These are phyloP conservation scores for Neofusicoccum parvum DNA, from an alignment of 2,329 filamentous ascomycete genomes.

Conservation along the genomic window DNA sequence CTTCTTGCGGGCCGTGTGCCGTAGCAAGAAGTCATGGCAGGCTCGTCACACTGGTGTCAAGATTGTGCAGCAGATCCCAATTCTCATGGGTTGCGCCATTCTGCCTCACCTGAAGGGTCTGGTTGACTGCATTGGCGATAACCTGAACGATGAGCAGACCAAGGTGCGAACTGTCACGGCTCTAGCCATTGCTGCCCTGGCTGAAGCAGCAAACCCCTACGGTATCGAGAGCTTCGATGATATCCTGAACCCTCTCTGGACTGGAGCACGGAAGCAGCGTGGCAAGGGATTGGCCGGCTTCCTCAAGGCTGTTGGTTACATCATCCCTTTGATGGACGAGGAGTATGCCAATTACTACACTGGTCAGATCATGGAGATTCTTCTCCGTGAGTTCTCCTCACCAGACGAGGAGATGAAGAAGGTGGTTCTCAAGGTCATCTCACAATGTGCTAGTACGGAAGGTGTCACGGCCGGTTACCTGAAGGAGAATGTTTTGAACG, in stretches of 20 bases:
- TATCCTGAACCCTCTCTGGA: slow-evolving; percentile 96
- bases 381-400: slow-evolving; percentile 92
- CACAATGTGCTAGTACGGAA: slow-evolving; percentile 90
- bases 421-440: slow-evolving; percentile 95
- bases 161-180: slow-evolving; percentile 97
- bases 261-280: slow-evolving; percentile 90
- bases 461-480: slow-evolving; percentile 94
- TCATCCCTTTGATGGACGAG: slow-evolving; percentile 99
- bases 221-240: slow-evolving; percentile 99
- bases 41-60: slow-evolving; percentile 97
- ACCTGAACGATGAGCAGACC: slow-evolving; percentile 95
- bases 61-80: slow-evolving; percentile 98
- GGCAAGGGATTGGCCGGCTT: slow-evolving; percentile 96
- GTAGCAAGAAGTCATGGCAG: slow-evolving; percentile 99
- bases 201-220: slow-evolving; percentile 95
- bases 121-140: slow-evolving; percentile 94
- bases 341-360: slow-evolving; percentile 99
- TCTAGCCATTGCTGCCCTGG: slow-evolving; percentile 89
- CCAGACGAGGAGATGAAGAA: slow-evolving; percentile 99
- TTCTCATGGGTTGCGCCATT: slow-evolving; percentile 97
- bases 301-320: slow-evolving; percentile 95
- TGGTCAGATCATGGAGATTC: slow-evolving; percentile 97
- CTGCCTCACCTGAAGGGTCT: slow-evolving; percentile 93
- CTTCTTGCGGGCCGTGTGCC: slow-evolving; percentile 92
- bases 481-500: slow-evolving; percentile 90